Evolutionary conservation across 169 alveolate species (phyloP).

Genomic region (Eimeria tenella): DNA sequence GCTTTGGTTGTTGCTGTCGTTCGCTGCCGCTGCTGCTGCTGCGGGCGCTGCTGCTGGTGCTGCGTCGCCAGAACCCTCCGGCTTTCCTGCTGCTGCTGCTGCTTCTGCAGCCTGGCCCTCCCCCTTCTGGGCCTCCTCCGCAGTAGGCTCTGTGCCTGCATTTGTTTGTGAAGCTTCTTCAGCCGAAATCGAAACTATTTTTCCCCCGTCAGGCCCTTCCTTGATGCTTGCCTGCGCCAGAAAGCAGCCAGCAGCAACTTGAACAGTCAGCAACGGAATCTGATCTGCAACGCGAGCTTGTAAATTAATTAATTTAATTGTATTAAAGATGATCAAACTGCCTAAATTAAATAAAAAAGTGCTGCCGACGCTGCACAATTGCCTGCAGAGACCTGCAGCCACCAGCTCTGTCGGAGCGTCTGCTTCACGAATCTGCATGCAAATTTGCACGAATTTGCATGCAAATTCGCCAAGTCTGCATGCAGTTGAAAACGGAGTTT

Average conservation of each 20-base stretch:
- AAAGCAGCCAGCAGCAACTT: not conserved
- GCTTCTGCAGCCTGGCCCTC: constrained; percentile 4
- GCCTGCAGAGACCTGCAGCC: not conserved
- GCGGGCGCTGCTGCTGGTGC: not conserved
- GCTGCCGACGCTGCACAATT: not conserved
- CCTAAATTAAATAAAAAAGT: not conserved
- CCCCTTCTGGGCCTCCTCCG: constrained; percentile 31
- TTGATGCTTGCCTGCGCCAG: not conserved
- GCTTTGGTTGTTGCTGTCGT: not conserved
- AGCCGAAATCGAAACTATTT: not conserved
- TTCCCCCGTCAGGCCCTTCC: constrained; percentile 36
- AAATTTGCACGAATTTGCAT: not conserved
- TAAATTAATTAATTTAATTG: not conserved
- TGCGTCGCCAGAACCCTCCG: not conserved
- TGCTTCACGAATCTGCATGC: not conserved
- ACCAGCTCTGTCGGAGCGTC: not conserved
- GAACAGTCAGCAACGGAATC: not conserved
- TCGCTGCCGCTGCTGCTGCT: not conserved
- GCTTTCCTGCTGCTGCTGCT: constrained; percentile 5
- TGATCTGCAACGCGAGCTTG: not conserved
- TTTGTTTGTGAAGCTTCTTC: constrained; percentile 51
- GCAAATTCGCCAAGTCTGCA: no score
- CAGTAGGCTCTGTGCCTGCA: constrained; percentile 38
- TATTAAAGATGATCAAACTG: not conserved
- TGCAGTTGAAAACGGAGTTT: no score